Conservation (phyloP, 2,329 filamentous ascomycete species). For the Epichloe glyceriae region DNA sequence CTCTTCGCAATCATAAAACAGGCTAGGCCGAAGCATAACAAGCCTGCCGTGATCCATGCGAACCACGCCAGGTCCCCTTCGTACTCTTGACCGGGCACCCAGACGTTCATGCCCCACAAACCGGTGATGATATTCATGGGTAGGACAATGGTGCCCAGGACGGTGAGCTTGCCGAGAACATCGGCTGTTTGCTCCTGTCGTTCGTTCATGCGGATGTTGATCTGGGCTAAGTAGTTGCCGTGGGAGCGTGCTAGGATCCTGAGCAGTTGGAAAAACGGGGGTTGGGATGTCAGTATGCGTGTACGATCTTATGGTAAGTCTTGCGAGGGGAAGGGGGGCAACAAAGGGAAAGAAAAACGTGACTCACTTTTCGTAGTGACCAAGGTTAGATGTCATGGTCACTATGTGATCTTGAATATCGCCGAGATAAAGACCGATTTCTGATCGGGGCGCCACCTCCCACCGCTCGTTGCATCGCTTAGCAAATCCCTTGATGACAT, state of each 20-base stretch:
- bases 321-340: background rate
- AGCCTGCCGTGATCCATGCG: constrained; percentile 56
- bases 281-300: background rate
- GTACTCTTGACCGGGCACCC: constrained; percentile 81
- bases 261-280: background rate
- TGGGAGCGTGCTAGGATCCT: constrained; percentile 80
- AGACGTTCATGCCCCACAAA: constrained; percentile 97
- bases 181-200: constrained; percentile 91
- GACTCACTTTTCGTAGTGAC: constrained; percentile 86
- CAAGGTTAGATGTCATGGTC: constrained; percentile 94
- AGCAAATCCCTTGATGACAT: constrained; percentile 97
- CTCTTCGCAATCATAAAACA: constrained; percentile 77
- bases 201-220: constrained; percentile 98
- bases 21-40: constrained; percentile 64
- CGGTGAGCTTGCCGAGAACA: constrained; percentile 86
- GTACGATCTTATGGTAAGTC: background rate
- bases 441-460: constrained; percentile 86
- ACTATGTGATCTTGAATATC: constrained; percentile 99
- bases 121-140: constrained; percentile 99
- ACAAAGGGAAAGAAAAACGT: background rate
- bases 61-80: constrained; percentile 69
- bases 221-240: constrained; percentile 96
- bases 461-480: constrained; percentile 97
- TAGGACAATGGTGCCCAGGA: constrained; percentile 89
- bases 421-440: constrained; percentile 94